Evolutionary conservation across 805 yeast genomes (phyloP), one percentile per base, ranked within the genome.

Genomic region (Starmerella bombicola): DNA sequence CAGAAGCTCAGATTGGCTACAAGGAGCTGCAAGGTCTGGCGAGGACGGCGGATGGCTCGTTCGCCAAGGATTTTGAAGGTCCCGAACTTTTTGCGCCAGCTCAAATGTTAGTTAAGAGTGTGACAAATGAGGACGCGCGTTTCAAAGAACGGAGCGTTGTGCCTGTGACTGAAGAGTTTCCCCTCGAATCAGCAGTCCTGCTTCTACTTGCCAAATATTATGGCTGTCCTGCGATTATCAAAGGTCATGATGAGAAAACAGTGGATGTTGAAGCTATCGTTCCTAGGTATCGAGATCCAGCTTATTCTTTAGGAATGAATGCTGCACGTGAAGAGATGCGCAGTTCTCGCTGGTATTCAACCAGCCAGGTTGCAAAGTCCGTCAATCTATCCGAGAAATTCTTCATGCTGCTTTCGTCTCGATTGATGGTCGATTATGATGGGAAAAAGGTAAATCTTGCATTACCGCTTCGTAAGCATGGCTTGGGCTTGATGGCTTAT

Each of bases 121-220:
- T 91, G 21, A 62, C 64, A 18, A 74, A 83, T 55, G 73, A 73
- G 49, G 99, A 91, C 58, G 66, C 63, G 49, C 71, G 99, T 56
- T 83, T 65, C 55, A 61, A 63, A 24, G 84, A 83, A 53, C 74
- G 76, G 48, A 74, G 78, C 1, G 83, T 96, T 2, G 55, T 73
- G 28, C 84, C 95, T 5, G 66, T 91, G 43, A 78, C 74, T 6
- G 74, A 81, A 48, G 96, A 88, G 58, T 91, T 71, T 60, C 96
- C 96, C 16, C 40, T 69, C 3, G 78, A 71, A 13, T 69, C 80
- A 0, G 72, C 74, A 38, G 86, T 77, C 21, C 73, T 88, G 7
- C 82, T 82, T 56, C 65, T 91, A 46, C 93, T 96, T 35, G 83
- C 78, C 21, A 75, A 76, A 59, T 93, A 86, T 2, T 91, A 83